Conservation (phyloP, 2,329 filamentous ascomycete species). For the Talaromyces sp. region DNA sequence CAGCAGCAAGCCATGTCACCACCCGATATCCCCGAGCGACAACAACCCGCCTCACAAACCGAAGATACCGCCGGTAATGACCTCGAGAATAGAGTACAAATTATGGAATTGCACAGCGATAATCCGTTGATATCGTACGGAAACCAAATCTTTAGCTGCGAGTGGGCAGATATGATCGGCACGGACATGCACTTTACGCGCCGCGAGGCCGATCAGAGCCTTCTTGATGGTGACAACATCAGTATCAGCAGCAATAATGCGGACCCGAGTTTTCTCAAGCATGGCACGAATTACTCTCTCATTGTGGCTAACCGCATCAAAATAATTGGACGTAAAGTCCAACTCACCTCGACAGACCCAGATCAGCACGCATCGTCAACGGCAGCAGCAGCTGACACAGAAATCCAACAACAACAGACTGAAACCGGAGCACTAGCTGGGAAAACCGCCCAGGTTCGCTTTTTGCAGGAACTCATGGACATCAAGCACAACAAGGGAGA, state of each 20-base stretch:
- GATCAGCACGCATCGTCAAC: background rate
- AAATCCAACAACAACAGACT: background rate
- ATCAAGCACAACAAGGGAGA: constrained; percentile 62
- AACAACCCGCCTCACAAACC: constrained; percentile 16
- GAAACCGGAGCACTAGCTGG: background rate
- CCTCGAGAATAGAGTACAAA: constrained; percentile 55
- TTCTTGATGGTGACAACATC: background rate
- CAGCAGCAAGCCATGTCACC: background rate
- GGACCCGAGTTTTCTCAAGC: constrained; percentile 45
- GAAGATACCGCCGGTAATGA: constrained; percentile 26
- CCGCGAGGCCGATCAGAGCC: constrained; percentile 28
- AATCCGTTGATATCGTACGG: constrained; percentile 77
- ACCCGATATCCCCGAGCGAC: background rate
- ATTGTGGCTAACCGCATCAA: constrained; percentile 66
- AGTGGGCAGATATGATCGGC: constrained; percentile 78
- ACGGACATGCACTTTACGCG: constrained; percentile 71
- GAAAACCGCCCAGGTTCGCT: constrained; percentile 41
- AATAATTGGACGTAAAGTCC: constrained; percentile 62
- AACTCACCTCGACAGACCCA: constrained; percentile 43
- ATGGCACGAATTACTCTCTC: constrained; percentile 56
- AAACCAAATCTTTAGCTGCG: constrained; percentile 70
- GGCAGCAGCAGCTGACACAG: background rate
- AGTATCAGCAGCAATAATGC: constrained; percentile 22
- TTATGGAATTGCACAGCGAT: constrained; percentile 72
- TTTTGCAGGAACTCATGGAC: constrained; percentile 61